Conservation (phyloP, 768 basidiomycete genomes). For the Sutorius australiensis region DNA sequence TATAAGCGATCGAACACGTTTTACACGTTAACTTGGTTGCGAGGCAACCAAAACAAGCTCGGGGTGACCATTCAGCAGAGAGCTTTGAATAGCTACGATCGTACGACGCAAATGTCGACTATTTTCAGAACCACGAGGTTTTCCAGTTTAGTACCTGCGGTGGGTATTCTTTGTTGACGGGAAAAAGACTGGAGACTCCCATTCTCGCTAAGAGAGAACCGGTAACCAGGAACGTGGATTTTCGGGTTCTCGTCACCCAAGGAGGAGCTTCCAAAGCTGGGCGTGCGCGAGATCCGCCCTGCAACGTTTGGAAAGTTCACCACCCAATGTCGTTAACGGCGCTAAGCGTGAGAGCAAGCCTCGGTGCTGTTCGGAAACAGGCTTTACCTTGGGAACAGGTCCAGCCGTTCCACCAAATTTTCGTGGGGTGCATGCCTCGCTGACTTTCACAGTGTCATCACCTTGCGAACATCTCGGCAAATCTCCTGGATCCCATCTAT, state of each 20-base stretch:
- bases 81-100: background rate
- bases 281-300: slow-evolving; percentile 8
- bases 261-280: slow-evolving; percentile 2
- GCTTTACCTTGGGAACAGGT: slow-evolving; percentile 9
- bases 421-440: slow-evolving; percentile 7
- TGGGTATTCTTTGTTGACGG: background rate
- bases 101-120: background rate
- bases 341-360: slow-evolving; percentile 10
- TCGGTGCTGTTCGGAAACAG: background rate
- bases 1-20: background rate
- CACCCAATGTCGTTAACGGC: slow-evolving; percentile 1
- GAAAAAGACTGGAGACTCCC: slow-evolving; percentile 1
- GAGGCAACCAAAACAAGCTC: background rate
- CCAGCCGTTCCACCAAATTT: slow-evolving; percentile 23
- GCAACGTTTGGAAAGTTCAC: slow-evolving; percentile 8
- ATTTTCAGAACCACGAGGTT: background rate
- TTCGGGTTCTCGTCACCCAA: slow-evolving; percentile 2
- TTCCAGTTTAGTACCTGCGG: background rate
- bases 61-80: background rate
- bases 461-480: slow-evolving; percentile 27
- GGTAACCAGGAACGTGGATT: slow-evolving; percentile 11
- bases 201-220: slow-evolving; percentile 3
- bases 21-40: background rate
- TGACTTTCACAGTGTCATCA: slow-evolving; percentile 12
- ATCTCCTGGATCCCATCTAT: slow-evolving; percentile 14